Evolutionary conservation across 495 filamentous ascomycete genomes (phyloP).

Genomic region (Trichoderma virens): DNA sequence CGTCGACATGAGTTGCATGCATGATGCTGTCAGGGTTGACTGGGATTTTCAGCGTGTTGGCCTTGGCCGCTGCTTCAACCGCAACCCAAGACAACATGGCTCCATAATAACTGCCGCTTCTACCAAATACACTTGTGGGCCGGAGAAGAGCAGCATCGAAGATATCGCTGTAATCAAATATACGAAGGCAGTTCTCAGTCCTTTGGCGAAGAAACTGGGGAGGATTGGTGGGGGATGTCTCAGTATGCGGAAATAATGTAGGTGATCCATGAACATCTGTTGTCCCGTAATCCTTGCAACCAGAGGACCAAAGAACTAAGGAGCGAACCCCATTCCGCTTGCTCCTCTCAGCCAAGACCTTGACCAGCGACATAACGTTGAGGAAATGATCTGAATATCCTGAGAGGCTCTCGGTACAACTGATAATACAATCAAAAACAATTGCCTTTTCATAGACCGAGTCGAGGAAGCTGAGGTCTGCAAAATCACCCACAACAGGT

Average conservation of each 20-base stretch:
- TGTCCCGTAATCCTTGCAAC: slow-evolving; percentile 38
- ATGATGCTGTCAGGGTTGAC: slow-evolving; percentile 22
- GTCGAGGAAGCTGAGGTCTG: slow-evolving; percentile 14
- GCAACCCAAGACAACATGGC: slow-evolving; percentile 19
- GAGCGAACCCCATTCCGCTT: not conserved
- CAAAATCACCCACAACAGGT: slow-evolving; percentile 24
- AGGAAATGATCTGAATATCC: slow-evolving; percentile 15
- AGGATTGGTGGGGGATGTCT: slow-evolving; percentile 25
- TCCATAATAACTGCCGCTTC: slow-evolving; percentile 32
- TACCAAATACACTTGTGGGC: slow-evolving; percentile 32
- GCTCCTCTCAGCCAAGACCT: not conserved
- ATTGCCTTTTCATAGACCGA: slow-evolving; percentile 15
- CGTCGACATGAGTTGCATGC: slow-evolving; percentile 38
- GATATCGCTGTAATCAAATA: slow-evolving; percentile 22
- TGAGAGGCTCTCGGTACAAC: slow-evolving; percentile 24
- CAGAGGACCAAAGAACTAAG: slow-evolving; percentile 25
- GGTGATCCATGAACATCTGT: slow-evolving; percentile 18
- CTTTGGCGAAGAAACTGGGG: slow-evolving; percentile 14
- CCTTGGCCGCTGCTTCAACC: slow-evolving; percentile 11
- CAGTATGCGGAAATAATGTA: slow-evolving; percentile 27
- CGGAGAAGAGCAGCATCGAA: slow-evolving; percentile 34
- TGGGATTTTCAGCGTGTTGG: slow-evolving; percentile 11
- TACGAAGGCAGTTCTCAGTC: slow-evolving; percentile 14
- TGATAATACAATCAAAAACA: slow-evolving; percentile 28
- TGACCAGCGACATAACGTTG: slow-evolving; percentile 23